Evolutionary conservation across 345 rosid genomes (phyloP), one percentile per base, ranked within the genome.

Genomic region (Pistacia vera): DNA sequence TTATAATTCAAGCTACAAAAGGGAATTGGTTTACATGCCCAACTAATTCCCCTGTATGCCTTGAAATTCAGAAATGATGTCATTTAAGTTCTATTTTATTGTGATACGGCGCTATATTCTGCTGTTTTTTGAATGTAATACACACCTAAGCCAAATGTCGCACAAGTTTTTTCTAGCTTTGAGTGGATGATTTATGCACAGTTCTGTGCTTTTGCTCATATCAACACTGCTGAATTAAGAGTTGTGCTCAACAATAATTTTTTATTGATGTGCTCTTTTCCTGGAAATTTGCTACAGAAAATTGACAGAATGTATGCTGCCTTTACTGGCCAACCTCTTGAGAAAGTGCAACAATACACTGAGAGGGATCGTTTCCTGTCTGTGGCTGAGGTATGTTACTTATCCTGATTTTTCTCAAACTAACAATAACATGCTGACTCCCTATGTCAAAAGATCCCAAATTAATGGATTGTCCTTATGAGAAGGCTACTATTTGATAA

Each of bases 361-460:
- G 96, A 93, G 77, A 87, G 92, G 81, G 97, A 95, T 77, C 95
- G 89, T 60, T 95, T 90, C 91, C 82, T 93, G 74, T 93, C 94
- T 2, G 85, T 84, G 49, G 80, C 96, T 16, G 99, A 95, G 99
- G 97, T 95, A 81, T 49, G 48, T 62, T 72, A 14, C 69, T 70
- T 60, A 7, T 41, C 18, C 17, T 25, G 51, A 18, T 70, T 59
- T 67, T 11, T 41, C 46, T 41, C 8, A 1, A 41, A 1, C 46
- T 41, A 41, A 41, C 46, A 72, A 17, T 33, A 49, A 18, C 20
- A n/a, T 60, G 3, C 22, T 18, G 3, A 1, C 28, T 14, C 8
- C 18, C 4, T 16, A 46, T 8, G 2, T 4, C 35, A 56, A 11
- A 14, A 35, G 17, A 70, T 35, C 48, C 3, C 18, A 41, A 69